A percentile compares a stretch with the other conserved stretches of the same genome.
Evolutionary conservation across 257 asterid genomes (phyloP).

Genomic region (Nicotiana benthamiana): DNA sequence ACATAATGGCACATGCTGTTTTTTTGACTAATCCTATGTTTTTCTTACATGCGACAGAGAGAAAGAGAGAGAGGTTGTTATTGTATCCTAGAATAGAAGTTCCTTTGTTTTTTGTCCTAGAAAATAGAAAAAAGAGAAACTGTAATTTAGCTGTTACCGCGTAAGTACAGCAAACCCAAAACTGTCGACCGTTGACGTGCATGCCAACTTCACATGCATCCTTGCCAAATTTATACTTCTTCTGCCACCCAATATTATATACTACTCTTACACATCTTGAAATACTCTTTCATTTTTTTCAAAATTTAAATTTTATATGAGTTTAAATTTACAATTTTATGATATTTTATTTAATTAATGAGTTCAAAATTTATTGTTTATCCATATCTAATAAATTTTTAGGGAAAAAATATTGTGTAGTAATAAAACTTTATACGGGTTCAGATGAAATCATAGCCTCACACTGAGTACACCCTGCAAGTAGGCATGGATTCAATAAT

Average conservation of each 20-base stretch:
- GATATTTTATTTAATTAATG: too few relatives aligned
- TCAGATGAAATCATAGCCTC: too few relatives aligned
- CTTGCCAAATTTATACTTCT: neutral
- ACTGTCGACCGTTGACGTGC: neutral
- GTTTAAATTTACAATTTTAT: too few relatives aligned
- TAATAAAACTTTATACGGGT: too few relatives aligned
- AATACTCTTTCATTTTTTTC: neutral
- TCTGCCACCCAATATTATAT: neutral
- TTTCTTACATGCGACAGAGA: neutral
- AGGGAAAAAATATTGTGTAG: too few relatives aligned
- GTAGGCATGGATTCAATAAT: too few relatives aligned
- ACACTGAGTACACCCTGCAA: too few relatives aligned
- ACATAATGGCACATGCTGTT: neutral
- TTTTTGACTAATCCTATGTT: neutral
- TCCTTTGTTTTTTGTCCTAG: neutral
- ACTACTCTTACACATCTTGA: neutral
- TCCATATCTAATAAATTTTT: too few relatives aligned
- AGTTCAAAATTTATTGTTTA: too few relatives aligned
- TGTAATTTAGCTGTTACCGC: neutral
- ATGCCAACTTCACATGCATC: neutral
- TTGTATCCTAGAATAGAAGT: neutral
- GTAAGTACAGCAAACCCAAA: neutral
- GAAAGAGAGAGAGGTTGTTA: neutral
- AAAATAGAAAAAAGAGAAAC: neutral
- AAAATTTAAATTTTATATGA: too few relatives aligned